Percentiles rank a stretch among this genome's conserved stretches.
Evolutionary conservation across 495 filamentous ascomycete genomes (phyloP).

Genomic region (Diplogelasinospora grovesii): DNA sequence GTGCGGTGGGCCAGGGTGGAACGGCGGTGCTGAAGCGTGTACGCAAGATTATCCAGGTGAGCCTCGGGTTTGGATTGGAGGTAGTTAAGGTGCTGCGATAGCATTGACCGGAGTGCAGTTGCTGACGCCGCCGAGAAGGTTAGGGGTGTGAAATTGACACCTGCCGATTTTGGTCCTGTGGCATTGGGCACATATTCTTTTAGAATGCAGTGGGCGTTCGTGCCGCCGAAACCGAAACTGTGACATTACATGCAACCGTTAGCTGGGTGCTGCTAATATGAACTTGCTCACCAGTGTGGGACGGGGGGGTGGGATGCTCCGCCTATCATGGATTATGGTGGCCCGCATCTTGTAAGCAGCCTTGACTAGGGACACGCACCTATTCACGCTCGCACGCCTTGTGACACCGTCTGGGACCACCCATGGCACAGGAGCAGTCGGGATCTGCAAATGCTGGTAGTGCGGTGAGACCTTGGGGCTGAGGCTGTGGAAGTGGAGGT

Average conservation of each 20-base stretch:
- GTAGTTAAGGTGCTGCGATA: constrained; percentile 34
- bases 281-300: too few species aligned
- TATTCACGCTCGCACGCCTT: constrained; percentile 7
- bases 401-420: background rate
- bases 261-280: too few species aligned
- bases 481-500: constrained; percentile 38
- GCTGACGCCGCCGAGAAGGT: constrained; percentile 36
- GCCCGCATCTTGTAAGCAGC: too few species aligned
- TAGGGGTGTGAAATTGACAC: constrained; percentile 28
- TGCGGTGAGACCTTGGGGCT: constrained; percentile 34
- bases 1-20: constrained; percentile 26
- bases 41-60: constrained; percentile 25
- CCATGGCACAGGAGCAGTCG: constrained; percentile 6
- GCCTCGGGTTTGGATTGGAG: constrained; percentile 31
- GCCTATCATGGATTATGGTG: too few species aligned
- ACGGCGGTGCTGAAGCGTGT: constrained; percentile 27
- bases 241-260: too few species aligned
- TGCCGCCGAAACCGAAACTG: constrained; percentile 13
- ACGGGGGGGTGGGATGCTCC: too few species aligned
- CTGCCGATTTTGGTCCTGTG: background rate
- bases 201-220: constrained; percentile 7
- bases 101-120: constrained; percentile 19
- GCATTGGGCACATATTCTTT: constrained; percentile 10
- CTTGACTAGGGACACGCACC: too few species aligned
- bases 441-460: constrained; percentile 15